A percentile compares a stretch with the other conserved stretches of the same genome.
Evolutionary conservation across 1,139 yeast species (phyloP).

Genomic region (Williopsis jadinii): DNA sequence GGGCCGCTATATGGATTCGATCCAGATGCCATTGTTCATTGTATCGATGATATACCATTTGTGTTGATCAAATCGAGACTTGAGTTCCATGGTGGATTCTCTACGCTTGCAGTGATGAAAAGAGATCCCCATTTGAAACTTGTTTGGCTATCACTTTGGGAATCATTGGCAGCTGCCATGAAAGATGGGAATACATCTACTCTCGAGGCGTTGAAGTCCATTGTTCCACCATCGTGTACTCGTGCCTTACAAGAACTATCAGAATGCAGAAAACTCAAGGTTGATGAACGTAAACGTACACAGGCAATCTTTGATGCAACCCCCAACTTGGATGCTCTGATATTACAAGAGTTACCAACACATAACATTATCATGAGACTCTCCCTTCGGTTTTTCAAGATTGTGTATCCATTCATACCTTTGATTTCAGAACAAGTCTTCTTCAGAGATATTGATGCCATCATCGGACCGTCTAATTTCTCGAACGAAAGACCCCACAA

Average conservation of each 20-base stretch:
- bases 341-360: conserved; percentile 32
- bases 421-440: conserved; percentile 36
- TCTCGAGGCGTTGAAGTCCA: neutral
- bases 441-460: conserved; percentile 22
- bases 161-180: conserved; percentile 9
- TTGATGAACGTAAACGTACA: conserved; percentile 3
- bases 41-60: conserved; percentile 25
- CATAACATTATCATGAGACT: conserved; percentile 36
- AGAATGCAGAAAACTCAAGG: conserved; percentile 13
- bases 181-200: neutral
- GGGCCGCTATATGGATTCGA: conserved; percentile 14
- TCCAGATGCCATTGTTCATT: conserved; percentile 14
- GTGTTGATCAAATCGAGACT: conserved; percentile 23
- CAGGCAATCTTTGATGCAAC: neutral
- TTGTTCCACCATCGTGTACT: conserved; percentile 1
- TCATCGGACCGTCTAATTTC: conserved; percentile 20
- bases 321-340: conserved; percentile 6
- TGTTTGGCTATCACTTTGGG: conserved; percentile 22
- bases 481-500: conserved; percentile 16
- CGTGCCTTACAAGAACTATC: conserved; percentile 6
- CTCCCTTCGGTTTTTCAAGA: conserved; percentile 35
- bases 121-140: conserved; percentile 29
- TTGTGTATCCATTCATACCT: conserved; percentile 40
- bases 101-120: conserved; percentile 32
- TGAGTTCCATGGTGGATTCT: conserved; percentile 27